These are phyloP conservation scores for Lolium multiflorum DNA, from an alignment of 176 grass and related monocot genomes.

Conservation along the genomic window DNA sequence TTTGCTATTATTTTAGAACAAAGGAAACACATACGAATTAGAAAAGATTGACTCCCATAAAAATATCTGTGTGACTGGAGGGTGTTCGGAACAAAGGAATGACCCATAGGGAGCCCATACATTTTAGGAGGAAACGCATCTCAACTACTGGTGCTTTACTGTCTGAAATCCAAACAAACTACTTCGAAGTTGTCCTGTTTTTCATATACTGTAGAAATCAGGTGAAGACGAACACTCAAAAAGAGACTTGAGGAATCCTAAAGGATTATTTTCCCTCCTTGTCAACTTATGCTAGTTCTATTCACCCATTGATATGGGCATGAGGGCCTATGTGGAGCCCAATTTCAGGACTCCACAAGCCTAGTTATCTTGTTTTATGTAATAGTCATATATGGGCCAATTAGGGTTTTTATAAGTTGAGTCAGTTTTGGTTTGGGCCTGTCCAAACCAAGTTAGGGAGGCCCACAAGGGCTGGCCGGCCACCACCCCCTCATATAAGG, in stretches of 20 bases:
- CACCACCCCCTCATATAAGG: no score
- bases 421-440: no score
- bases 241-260: neutral
- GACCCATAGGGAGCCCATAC: no score
- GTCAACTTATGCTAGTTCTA: conserved; percentile 20
- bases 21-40: conserved; percentile 23
- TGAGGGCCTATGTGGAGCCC: no score
- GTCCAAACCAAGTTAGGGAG: no score
- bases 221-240: neutral
- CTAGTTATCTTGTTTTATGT: no score
- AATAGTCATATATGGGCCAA: no score
- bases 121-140: neutral
- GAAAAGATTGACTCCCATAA: neutral
- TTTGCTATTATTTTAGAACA: neutral
- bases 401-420: no score
- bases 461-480: no score
- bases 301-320: conserved; percentile 26
- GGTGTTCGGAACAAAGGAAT: neutral
- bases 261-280: conserved; percentile 3
- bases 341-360: no score
- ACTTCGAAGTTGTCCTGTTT: neutral
- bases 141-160: neutral
- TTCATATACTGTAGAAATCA: neutral
- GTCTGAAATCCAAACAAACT: neutral
- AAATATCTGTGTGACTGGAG: neutral